Conservation (phyloP, 2,329 filamentous ascomycete genomes). For the Apiospora aurea region DNA sequence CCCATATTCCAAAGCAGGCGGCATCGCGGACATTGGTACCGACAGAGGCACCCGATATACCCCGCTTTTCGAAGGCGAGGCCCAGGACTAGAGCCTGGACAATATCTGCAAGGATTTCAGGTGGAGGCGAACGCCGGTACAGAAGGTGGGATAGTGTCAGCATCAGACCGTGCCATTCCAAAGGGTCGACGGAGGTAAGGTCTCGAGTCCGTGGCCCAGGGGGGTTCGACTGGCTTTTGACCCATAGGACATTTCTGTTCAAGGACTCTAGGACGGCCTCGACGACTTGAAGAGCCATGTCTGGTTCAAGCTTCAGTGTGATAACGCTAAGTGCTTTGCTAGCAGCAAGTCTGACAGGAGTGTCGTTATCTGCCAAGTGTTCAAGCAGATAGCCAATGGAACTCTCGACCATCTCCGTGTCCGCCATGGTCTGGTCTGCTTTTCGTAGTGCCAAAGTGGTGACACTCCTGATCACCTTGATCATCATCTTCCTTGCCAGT, state of each 20-base stretch:
- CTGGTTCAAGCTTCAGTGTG: constrained; percentile 77
- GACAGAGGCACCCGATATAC: constrained; percentile 81
- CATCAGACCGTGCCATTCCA: constrained; percentile 92
- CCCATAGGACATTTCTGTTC: constrained; percentile 64
- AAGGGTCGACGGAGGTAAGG: constrained; percentile 77
- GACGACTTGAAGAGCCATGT: constrained; percentile 86
- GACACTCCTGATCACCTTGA: constrained; percentile 84
- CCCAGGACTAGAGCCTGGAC: constrained; percentile 80
- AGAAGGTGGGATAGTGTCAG: constrained; percentile 86
- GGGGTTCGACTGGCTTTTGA: constrained; percentile 46
- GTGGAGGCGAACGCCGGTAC: constrained; percentile 82
- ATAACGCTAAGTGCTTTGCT: constrained; percentile 93
- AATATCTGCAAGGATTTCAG: constrained; percentile 73
- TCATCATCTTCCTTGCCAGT: constrained; percentile 78
- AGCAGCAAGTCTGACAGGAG: constrained; percentile 86
- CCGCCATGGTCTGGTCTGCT: constrained; percentile 48
- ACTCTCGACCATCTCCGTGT: constrained; percentile 72
- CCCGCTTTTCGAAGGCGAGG: constrained; percentile 87
- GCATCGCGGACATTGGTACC: constrained; percentile 94
- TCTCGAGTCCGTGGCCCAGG: constrained; percentile 56
- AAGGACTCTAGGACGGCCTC: constrained; percentile 81
- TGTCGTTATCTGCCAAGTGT: constrained; percentile 84
- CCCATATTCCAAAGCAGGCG: constrained; percentile 96
- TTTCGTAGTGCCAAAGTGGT: constrained; percentile 70
- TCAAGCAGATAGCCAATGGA: constrained; percentile 84